Conservation (phyloP, 2,329 filamentous ascomycete species). For the Knoxdaviesia proteae region DNA sequence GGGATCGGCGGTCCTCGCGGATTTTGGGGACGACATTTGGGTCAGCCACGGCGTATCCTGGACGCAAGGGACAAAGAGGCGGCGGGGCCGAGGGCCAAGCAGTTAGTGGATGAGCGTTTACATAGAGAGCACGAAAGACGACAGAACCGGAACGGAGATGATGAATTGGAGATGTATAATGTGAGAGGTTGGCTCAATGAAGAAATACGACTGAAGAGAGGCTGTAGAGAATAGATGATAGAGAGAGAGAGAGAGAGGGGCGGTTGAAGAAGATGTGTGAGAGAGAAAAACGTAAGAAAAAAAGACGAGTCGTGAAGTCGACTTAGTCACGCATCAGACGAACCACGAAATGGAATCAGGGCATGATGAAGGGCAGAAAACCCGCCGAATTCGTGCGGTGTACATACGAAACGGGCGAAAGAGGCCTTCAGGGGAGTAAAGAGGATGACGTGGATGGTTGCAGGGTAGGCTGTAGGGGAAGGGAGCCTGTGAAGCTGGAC, state of each 20-base stretch:
- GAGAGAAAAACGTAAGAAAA: not conserved
- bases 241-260: not conserved
- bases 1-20: slow-evolving; percentile 1
- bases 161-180: not conserved
- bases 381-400: too few relatives aligned
- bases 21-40: slow-evolving; percentile 6
- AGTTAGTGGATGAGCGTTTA: slow-evolving; percentile 1
- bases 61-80: not conserved
- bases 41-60: slow-evolving; percentile 6
- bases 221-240: not conserved
- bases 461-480: not conserved
- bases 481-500: not conserved
- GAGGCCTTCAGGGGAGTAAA: too few relatives aligned
- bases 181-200: not conserved
- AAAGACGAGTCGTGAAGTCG: not conserved
- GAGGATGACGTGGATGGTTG: too few relatives aligned
- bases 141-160: too few relatives aligned
- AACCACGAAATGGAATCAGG: too few relatives aligned
- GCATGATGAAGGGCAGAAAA: too few relatives aligned
- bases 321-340: too few relatives aligned
- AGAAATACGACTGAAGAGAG: not conserved
- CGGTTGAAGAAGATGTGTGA: not conserved
- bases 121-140: not conserved
- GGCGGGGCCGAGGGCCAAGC: not conserved
- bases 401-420: too few relatives aligned